A percentile compares a stretch with the other conserved stretches of the same genome.
phyloP scores from a whole-genome alignment of 2,329 filamentous ascomycete genomes.

The Colletotrichum liaoningense region DNA sequence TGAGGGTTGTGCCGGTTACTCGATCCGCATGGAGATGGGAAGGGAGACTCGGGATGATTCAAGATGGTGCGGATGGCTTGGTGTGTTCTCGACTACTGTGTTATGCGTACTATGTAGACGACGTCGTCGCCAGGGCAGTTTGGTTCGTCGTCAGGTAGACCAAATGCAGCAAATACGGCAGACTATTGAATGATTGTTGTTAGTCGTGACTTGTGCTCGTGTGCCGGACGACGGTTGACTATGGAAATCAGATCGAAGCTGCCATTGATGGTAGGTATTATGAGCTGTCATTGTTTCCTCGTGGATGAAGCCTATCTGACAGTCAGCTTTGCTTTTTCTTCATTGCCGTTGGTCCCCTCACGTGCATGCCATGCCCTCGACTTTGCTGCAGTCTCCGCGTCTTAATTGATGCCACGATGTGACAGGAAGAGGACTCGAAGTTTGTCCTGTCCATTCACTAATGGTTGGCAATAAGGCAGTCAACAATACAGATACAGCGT shows the following conservation, averaged over 20 bases:
- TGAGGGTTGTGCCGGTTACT: background rate
- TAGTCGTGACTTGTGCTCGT: background rate
- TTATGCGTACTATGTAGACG: background rate
- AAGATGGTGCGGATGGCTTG: background rate
- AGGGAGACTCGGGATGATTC: background rate
- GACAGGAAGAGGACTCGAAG: background rate
- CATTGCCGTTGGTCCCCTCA: background rate
- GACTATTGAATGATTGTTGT: background rate
- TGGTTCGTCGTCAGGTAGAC: background rate
- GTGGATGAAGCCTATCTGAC: background rate
- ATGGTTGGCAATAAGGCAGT: background rate
- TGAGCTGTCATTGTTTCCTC: background rate
- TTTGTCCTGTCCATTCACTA: background rate
- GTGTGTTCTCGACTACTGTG: background rate
- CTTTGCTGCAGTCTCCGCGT: constrained; percentile 5
- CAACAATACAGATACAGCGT: background rate
- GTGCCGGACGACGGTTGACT: background rate
- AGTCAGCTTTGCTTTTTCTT: constrained; percentile 14
- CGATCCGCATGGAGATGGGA: background rate
- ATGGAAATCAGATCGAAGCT: background rate
- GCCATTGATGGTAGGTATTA: background rate
- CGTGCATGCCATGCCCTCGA: background rate
- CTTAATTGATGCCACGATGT: constrained; percentile 1
- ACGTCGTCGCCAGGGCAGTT: background rate
- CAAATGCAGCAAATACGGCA: background rate